phyloP scores from a whole-genome alignment of 2,329 filamentous ascomycete species.

The Ophiostoma pallidulum region DNA sequence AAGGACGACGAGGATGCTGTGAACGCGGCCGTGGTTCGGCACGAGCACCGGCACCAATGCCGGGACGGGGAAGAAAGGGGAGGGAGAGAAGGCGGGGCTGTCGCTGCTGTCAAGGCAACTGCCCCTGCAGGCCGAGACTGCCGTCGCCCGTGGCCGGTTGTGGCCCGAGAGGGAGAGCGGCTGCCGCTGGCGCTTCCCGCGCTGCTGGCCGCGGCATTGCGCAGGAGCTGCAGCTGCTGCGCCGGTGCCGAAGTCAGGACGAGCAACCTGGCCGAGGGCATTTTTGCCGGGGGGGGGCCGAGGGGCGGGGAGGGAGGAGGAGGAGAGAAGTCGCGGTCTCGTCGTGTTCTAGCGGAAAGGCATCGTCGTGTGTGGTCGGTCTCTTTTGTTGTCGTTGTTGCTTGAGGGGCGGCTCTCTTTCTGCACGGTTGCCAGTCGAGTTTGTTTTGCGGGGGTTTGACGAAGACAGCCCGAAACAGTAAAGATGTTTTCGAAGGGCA shows the following conservation, averaged over 20 bases:
- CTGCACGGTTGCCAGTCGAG: too few relatives aligned
- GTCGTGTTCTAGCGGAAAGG: too few relatives aligned
- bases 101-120: too few relatives aligned
- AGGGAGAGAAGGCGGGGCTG: not conserved
- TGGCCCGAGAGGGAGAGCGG: not conserved
- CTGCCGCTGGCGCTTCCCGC: slow-evolving; percentile 5
- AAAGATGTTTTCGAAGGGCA: too few relatives aligned
- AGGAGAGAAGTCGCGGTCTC: not conserved
- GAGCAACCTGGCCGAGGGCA: slow-evolving; percentile 12
- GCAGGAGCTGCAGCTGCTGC: slow-evolving; percentile 12
- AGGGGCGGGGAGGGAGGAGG: not conserved
- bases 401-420: too few relatives aligned
- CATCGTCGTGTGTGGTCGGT: too few relatives aligned
- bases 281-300: not conserved
- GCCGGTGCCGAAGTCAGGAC: slow-evolving; percentile 9
- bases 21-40: not conserved
- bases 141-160: not conserved
- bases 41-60: slow-evolving; percentile 3
- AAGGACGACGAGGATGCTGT: too few relatives aligned
- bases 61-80: not conserved
- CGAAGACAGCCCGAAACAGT: too few relatives aligned
- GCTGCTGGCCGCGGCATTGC: too few relatives aligned
- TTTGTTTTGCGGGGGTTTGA: too few relatives aligned
- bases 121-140: not conserved
- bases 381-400: too few relatives aligned